Percentiles rank a stretch among this genome's conserved stretches.
Conservation (phyloP, 2,329 filamentous ascomycete genomes). For the Aureobasidium sp. region DNA sequence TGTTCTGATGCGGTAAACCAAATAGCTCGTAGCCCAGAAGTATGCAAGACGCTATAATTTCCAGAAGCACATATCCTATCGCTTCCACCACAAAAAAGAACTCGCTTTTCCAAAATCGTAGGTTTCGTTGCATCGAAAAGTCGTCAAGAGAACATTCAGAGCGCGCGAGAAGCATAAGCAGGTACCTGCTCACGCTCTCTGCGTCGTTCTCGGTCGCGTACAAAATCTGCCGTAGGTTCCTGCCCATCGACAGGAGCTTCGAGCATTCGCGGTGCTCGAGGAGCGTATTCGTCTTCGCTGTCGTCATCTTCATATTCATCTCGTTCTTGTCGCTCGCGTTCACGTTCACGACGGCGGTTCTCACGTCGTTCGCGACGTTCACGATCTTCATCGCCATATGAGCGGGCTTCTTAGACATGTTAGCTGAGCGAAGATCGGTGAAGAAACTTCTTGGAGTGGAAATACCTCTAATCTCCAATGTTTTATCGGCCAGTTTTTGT, state of each 20-base stretch:
- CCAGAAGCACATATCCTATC: not conserved
- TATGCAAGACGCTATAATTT: not conserved
- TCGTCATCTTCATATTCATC: slow-evolving; percentile 27
- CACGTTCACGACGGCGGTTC: slow-evolving; percentile 18
- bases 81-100: not conserved
- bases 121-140: not conserved
- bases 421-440: not conserved
- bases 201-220: slow-evolving; percentile 12
- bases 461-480: slow-evolving; percentile 62
- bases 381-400: slow-evolving; percentile 22
- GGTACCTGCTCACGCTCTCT: slow-evolving; percentile 18
- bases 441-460: not conserved
- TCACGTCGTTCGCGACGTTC: slow-evolving; percentile 17
- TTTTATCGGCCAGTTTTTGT: slow-evolving; percentile 73
- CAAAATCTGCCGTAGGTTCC: slow-evolving; percentile 9
- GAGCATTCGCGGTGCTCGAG: slow-evolving; percentile 24
- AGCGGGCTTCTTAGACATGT: slow-evolving; percentile 21
- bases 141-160: not conserved
- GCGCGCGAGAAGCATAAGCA: slow-evolving; percentile 22
- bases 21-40: not conserved
- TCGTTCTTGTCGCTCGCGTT: slow-evolving; percentile 22
- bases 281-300: slow-evolving; percentile 25
- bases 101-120: not conserved
- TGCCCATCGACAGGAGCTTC: slow-evolving; percentile 22
- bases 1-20: not conserved